A percentile compares a stretch with the other conserved stretches of the same genome.
Evolutionary conservation across 139 green algal genomes (phyloP).

Genomic region (Chlamydomonas sp.): DNA sequence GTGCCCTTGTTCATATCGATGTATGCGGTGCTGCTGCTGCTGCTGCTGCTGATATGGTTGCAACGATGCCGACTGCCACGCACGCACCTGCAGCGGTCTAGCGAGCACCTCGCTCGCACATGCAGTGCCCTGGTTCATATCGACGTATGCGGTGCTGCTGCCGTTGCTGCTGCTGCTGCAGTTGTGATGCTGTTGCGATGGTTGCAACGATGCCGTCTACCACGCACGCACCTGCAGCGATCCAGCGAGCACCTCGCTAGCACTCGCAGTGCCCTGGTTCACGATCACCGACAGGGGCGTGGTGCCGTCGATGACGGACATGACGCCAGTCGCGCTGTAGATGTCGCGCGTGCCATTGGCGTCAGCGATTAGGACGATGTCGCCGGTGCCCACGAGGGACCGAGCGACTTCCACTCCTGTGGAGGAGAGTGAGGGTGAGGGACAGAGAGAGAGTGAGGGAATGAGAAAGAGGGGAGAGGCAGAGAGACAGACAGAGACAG

Average conservation of each 20-base stretch:
- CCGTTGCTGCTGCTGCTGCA: not conserved
- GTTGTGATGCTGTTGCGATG: not conserved
- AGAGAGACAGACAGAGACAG: not conserved
- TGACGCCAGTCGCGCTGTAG: conserved; percentile 64
- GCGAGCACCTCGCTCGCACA: conserved; percentile 7
- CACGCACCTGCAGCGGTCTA: not conserved
- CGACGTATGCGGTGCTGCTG: not conserved
- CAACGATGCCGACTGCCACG: no score
- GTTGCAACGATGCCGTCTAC: not conserved
- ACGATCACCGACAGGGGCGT: conserved; percentile 77
- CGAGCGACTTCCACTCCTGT: conserved; percentile 72
- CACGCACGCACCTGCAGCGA: not conserved
- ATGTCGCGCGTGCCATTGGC: conserved; percentile 79
- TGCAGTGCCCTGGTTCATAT: conserved; percentile 9
- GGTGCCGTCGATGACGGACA: conserved; percentile 29
- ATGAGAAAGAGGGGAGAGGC: not conserved
- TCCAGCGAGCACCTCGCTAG: conserved; percentile 80
- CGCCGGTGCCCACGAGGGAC: conserved; percentile 65
- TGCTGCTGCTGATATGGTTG: no score
- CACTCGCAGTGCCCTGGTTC: conserved; percentile 91
- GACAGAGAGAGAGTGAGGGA: not conserved
- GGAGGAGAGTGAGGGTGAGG: no score
- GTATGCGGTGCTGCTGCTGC: not conserved
- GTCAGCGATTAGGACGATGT: conserved; percentile 93
- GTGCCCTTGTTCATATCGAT: not conserved